Base-by-base conservation (phyloP, 345 rosid genomes). In the Populus tremula region DNA sequence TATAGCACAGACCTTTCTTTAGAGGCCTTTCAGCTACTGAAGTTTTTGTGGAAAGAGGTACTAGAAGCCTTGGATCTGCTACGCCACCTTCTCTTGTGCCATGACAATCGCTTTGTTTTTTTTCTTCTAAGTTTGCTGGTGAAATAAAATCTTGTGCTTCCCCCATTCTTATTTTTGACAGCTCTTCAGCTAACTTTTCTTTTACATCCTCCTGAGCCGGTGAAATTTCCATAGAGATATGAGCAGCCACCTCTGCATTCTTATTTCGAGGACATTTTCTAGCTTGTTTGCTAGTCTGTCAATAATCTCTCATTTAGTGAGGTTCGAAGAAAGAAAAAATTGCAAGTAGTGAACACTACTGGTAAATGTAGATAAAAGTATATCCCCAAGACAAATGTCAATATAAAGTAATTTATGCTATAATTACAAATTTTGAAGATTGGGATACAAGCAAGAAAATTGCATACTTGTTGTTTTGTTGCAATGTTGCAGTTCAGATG, bases 131-230 rank as follows among this genome's bases (percentile, higher is more conserved):
- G 11, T 50, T 80, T 68, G 66, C 66, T 10, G 88, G 82, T 73
- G 80, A 77, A 81, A 64, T 47, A 23, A 76, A 80, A 61, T 80
- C 82, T 70, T 71, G 85, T 47, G 85, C 62, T 72, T 89, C 98
- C 45, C 56, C 91, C 91, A 93, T 87, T 87, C 83, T 90, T 76
- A 90, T 87, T 85, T 87, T 92, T 59, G 98, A 92, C 73, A 89
- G 70, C 78, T 87, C 98, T 81, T 91, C 91, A 25, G 88, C 96
- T 81, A 96, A 84, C 81, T 83, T 83, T 31, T 86, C 77, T 78
- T 88, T 92, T 65, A 62, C 89, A 75, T 87, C 90, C 78, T 91
- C 88, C 67, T 84, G 87, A 67, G 70, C 83, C 23, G 38, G 81
- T 80, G 81, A 70, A 72, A 78, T 77, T 67, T 79, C 86, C 83